phyloP scores from a whole-genome alignment of 305 asterid genomes.

The Euphrasia arctica region DNA sequence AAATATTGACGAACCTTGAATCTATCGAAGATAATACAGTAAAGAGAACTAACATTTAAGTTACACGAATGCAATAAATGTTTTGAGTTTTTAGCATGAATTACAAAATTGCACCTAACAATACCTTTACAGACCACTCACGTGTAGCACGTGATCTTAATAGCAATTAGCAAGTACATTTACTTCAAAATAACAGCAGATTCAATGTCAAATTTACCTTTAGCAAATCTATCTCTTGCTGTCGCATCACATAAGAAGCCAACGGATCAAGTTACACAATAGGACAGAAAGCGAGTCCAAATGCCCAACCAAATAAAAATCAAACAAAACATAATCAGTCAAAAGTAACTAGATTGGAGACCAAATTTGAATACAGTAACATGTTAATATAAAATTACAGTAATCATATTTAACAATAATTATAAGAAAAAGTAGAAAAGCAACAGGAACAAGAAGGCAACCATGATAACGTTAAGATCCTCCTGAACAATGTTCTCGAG shows the following conservation, averaged over 20 bases:
- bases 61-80: conserved; percentile 5
- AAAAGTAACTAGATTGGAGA: conserved; percentile 8
- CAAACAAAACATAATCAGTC: neutral
- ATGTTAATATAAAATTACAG: too few species aligned
- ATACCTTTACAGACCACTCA: conserved; percentile 1
- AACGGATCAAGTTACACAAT: conserved; percentile 29
- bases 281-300: conserved; percentile 34
- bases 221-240: conserved; percentile 96
- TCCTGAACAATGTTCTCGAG: conserved; percentile 92
- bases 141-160: neutral
- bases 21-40: conserved; percentile 4
- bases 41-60: conserved; percentile 19
- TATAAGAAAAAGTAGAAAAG: neutral
- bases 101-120: conserved; percentile 4
- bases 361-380: too few species aligned
- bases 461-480: conserved; percentile 90
- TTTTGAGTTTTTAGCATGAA: neutral
- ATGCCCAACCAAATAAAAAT: neutral
- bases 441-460: conserved; percentile 24
- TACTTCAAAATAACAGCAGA: conserved; percentile 14
- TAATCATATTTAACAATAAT: neutral
- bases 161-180: neutral
- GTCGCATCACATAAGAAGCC: conserved; percentile 37
- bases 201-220: conserved; percentile 48
- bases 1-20: conserved; percentile 16